Percentiles rank a stretch among this genome's conserved stretches.
Conservation (phyloP, 208 protist species). For the Wallacemonas rigidus region DNA sequence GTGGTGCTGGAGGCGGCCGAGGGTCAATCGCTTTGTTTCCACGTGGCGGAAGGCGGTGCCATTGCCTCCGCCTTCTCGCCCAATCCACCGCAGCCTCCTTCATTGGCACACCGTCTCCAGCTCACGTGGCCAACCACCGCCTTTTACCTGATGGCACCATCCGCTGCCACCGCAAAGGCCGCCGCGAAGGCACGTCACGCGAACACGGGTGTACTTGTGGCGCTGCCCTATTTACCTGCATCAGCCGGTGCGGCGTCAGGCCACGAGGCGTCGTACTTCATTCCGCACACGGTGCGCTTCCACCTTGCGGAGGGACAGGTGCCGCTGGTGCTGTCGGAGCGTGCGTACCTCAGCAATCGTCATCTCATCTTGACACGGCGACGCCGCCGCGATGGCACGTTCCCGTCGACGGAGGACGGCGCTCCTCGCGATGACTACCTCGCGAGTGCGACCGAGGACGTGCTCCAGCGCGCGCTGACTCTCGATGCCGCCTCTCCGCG, state of each 20-base stretch:
- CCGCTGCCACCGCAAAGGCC: neutral
- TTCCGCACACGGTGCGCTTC: constrained; percentile 10
- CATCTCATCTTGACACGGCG: constrained; percentile 8
- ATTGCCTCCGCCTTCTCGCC: neutral
- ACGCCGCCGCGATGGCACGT: constrained; percentile 5
- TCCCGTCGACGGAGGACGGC: constrained; percentile 9
- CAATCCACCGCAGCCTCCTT: neutral
- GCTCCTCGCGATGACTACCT: constrained; percentile 15
- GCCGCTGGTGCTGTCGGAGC: constrained; percentile 13
- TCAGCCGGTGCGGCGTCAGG: neutral
- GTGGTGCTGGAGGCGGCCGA: neutral
- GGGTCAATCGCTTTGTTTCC: constrained; percentile 15
- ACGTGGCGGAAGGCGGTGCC: neutral
- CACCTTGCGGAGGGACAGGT: constrained; percentile 6
- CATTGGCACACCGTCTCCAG: neutral
- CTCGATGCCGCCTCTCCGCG: neutral
- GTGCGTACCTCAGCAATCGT: constrained; percentile 13
- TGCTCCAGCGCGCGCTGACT: constrained; percentile 3
- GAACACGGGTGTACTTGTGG: constrained; percentile 17
- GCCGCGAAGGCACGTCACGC: neutral
- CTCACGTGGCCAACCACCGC: constrained; percentile 4
- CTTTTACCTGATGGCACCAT: constrained; percentile 13
- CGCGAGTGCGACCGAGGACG: constrained; percentile 10
- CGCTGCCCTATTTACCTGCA: constrained; percentile 12
- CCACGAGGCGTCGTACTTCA: constrained; percentile 11